A percentile compares a stretch with the other conserved stretches of the same genome.
phyloP scores from a whole-genome alignment of 2,329 filamentous ascomycete genomes.

The Fusarium sp. region DNA sequence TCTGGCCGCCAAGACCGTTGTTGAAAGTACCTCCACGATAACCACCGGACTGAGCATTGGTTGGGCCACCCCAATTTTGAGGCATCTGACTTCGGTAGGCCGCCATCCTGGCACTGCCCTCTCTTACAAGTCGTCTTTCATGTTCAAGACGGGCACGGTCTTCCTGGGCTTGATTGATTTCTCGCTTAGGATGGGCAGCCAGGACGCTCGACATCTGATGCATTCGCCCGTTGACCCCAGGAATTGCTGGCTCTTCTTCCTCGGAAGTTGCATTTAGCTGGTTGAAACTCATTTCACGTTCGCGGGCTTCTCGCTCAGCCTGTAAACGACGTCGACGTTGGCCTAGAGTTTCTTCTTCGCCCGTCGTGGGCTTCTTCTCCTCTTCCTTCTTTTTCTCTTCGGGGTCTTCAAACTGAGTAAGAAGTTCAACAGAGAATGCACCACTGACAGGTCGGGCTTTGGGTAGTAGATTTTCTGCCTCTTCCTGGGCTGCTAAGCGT shows the following conservation, averaged over 20 bases:
- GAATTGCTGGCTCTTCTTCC: slow-evolving; percentile 15
- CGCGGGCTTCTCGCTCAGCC: slow-evolving; percentile 74
- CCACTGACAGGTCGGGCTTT: slow-evolving; percentile 70
- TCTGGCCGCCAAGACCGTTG: slow-evolving; percentile 61
- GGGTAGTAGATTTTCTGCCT: slow-evolving; percentile 60
- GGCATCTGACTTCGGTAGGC: slow-evolving; percentile 65
- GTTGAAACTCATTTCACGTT: slow-evolving; percentile 63
- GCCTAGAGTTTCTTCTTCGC: slow-evolving; percentile 81
- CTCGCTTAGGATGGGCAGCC: slow-evolving; percentile 57
- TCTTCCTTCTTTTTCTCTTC: slow-evolving; percentile 57
- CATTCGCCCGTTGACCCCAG: slow-evolving; percentile 52
- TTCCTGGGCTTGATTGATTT: slow-evolving; percentile 56
- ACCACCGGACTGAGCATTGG: slow-evolving; percentile 57
- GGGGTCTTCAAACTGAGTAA: slow-evolving; percentile 71
- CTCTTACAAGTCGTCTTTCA: slow-evolving; percentile 55
- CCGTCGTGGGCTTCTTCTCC: slow-evolving; percentile 51
- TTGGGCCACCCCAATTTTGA: slow-evolving; percentile 51
- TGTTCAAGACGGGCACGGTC: slow-evolving; percentile 58
- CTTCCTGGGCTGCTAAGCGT: slow-evolving; percentile 71
- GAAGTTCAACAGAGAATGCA: slow-evolving; percentile 76
- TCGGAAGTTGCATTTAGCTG: slow-evolving; percentile 38
- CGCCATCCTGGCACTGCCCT: slow-evolving; percentile 63
- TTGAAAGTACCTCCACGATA: slow-evolving; percentile 68
- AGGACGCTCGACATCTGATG: slow-evolving; percentile 71
- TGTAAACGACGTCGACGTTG: slow-evolving; percentile 81